A percentile compares a stretch with the other conserved stretches of the same genome.
phyloP scores from a whole-genome alignment of 345 rosid species.

The Populus pruinosa region DNA sequence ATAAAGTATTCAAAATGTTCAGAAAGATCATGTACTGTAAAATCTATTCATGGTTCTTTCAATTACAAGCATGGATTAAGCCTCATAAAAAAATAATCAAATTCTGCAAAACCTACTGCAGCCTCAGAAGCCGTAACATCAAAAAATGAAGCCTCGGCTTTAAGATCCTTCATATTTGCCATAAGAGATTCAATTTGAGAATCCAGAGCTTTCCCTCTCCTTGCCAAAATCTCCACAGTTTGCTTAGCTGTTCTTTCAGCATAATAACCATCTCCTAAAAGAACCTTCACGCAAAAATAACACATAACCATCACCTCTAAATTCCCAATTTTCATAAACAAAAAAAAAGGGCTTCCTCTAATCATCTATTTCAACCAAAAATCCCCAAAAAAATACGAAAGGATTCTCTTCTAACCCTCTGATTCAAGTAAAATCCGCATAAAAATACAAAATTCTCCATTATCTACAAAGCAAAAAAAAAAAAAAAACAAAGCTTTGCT shows the following conservation, averaged over 20 bases:
- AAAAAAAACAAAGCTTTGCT: not conserved
- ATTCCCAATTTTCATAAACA: not conserved
- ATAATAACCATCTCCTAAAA: constrained; percentile 77
- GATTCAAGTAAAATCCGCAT: too few relatives aligned
- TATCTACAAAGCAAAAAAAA: not conserved
- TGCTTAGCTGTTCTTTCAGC: constrained; percentile 75
- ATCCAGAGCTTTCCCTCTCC: constrained; percentile 70
- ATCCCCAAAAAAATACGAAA: too few relatives aligned
- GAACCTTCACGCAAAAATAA: constrained; percentile 41
- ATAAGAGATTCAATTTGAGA: constrained; percentile 57
- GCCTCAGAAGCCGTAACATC: constrained; percentile 71
- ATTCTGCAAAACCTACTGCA: constrained; percentile 42
- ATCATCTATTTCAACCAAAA: too few relatives aligned
- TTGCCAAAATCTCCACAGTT: constrained; percentile 66
- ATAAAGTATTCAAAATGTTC: too few relatives aligned
- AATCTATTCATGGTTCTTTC: too few relatives aligned
- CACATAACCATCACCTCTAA: not conserved
- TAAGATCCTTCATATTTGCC: constrained; percentile 69
- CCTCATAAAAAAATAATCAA: not conserved
- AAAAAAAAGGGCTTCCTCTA: not conserved
- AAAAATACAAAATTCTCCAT: not conserved
- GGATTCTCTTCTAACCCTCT: too few relatives aligned
- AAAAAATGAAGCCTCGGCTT: constrained; percentile 75
- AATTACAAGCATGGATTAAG: not conserved
- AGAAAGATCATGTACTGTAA: too few relatives aligned